Evolutionary conservation across 768 basidiomycete genomes (phyloP), one percentile per base, ranked within the genome.

Genomic region (Pulveroboletus sp.): DNA sequence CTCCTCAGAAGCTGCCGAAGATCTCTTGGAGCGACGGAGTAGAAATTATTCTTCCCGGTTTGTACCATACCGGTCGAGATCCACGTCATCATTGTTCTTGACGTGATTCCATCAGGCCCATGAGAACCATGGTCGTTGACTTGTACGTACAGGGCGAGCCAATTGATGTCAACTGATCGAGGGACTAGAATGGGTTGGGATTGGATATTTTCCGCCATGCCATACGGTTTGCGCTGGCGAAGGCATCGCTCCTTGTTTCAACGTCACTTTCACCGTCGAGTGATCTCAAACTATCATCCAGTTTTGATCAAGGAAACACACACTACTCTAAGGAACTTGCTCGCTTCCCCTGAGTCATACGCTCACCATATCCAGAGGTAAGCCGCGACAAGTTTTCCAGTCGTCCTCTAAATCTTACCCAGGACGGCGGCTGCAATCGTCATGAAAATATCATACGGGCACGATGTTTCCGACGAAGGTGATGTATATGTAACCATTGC

Each of bases 21-120:
- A 79, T 24, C 68, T 79, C 7, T 63, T 80, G 23, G 75, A 79
- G 54, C 76, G 68, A 45, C 68, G 76, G 35, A 69, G 74, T 34
- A 62, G 51, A 41, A 73, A 65, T 4, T 80, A 77, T 55, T 77
- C 77, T 16, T 75, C 72, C 16, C 62, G 61, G 61, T 61, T 31
- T 22, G 49, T 51, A 13, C 19, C 38, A 11, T 22, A 38, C 35
- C 23, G 5, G 17, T 22, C 17, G 14, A 42, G n/a, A 20, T 29
- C n/a, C 44, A 11, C 42, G 23, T 17, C 39, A 10, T 42, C 12
- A 12, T 14, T 36, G 26, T 30, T 47, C 39, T 43, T 26, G 6
- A 35, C 17, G 17, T 35, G 6, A 26, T n/a, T 16, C 39, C 24
- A 13, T 26, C 41, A 63, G 77, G 19, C 73, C 74, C 60, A 31